phyloP scores from a whole-genome alignment of 805 yeast genomes.

The Candida jianshihensis region DNA sequence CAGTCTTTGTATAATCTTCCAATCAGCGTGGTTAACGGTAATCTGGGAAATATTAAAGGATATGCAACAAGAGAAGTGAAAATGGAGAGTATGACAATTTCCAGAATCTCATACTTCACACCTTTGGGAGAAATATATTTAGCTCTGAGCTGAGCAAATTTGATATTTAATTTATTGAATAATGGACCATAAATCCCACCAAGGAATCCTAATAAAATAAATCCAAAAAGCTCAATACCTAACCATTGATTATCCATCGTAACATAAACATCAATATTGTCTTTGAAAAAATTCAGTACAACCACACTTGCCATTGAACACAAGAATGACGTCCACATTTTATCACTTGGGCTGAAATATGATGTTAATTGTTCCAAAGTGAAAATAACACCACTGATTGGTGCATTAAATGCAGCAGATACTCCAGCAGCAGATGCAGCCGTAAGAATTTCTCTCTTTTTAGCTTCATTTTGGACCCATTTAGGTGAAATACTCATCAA shows the following conservation, averaged over 20 bases:
- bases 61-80: conserved; percentile 50
- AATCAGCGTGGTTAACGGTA: conserved; percentile 50
- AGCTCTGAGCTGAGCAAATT: conserved; percentile 31
- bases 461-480: conserved; percentile 43
- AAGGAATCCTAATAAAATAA: conserved; percentile 56
- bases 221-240: conserved; percentile 62
- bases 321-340: conserved; percentile 81
- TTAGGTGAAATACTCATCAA: conserved; percentile 28
- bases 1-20: conserved; percentile 70
- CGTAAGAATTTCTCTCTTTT: conserved; percentile 55
- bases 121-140: conserved; percentile 14
- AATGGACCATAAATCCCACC: conserved; percentile 64
- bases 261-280: conserved; percentile 48
- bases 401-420: conserved; percentile 79
- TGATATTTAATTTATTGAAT: conserved; percentile 42
- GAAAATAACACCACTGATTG: conserved; percentile 82
- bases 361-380: conserved; percentile 63
- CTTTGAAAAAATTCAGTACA: conserved; percentile 42
- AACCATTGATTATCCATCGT: conserved; percentile 74
- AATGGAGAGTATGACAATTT: conserved; percentile 40
- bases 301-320: conserved; percentile 70
- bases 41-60: conserved; percentile 45
- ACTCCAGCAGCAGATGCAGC: conserved; percentile 84
- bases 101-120: conserved; percentile 33
- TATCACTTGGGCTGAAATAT: conserved; percentile 52